These are phyloP conservation scores for Microcyclospora pomicola DNA, from an alignment of 2,329 filamentous ascomycete genomes.

Conservation along the genomic window DNA sequence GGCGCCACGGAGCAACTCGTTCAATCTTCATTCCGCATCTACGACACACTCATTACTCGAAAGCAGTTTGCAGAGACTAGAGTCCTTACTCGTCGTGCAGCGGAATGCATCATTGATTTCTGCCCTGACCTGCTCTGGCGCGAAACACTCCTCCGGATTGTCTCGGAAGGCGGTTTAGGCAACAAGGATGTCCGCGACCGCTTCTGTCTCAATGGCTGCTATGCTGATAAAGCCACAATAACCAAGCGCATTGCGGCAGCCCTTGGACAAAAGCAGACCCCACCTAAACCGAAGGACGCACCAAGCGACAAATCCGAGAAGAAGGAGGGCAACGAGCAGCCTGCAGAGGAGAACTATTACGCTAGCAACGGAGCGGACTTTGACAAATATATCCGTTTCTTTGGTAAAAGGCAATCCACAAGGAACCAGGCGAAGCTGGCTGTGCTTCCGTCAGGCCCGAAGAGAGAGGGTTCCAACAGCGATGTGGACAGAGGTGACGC, in stretches of 20 bases:
- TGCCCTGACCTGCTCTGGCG: constrained; percentile 23
- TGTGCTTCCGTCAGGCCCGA: no score
- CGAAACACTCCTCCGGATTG: constrained; percentile 22
- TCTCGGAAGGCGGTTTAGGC: constrained; percentile 17
- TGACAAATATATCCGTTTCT: constrained; percentile 10
- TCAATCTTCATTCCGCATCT: constrained; percentile 18
- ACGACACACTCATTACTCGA: constrained; percentile 21
- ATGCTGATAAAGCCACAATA: constrained; percentile 22
- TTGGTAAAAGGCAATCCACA: background rate
- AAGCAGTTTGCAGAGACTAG: constrained; percentile 15
- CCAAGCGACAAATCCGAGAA: no score
- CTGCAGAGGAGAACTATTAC: constrained; percentile 5
- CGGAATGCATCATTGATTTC: constrained; percentile 24
- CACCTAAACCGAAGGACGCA: constrained; percentile 5
- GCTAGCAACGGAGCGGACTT: constrained; percentile 8
- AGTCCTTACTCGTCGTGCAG: constrained; percentile 18
- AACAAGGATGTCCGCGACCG: constrained; percentile 23
- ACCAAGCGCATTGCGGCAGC: constrained; percentile 24
- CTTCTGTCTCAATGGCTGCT: constrained; percentile 22
- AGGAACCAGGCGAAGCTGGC: no score
- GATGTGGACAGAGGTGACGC: no score
- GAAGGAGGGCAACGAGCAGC: no score
- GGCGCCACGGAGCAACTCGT: constrained; percentile 17
- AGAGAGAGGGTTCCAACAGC: no score
- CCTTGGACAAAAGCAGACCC: constrained; percentile 20